Evolutionary conservation across 441 rosid species (phyloP), one percentile per base, ranked within the genome.

Genomic region (Erodium moschatum): DNA sequence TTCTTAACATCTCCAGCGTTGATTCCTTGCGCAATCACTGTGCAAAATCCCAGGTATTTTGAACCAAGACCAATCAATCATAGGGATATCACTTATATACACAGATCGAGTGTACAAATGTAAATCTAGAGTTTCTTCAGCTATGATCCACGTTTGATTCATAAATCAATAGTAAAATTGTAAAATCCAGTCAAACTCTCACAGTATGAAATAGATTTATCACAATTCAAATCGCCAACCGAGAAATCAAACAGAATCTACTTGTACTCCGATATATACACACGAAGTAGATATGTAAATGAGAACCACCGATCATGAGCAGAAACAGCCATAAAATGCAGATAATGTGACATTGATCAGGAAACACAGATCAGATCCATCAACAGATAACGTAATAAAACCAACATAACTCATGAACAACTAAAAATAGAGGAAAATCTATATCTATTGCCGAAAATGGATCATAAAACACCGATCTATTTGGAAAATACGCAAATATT

Each of bases 1-100:
- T 94, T 94, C 66, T 91, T 94, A 64, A 91, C 89, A 69, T 87
- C 97, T 79, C 97, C 97, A 66, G 97, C 90, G 72, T 91, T 89
- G 73, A 89, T 87, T 70, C 98, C 97, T 74, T 86, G 89, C 27
- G 89, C 76, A 67, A 81, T 85, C 80, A 91, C 97, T 94, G 73
- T 70, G 73, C 20, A 11, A 40, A 50, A 40, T 40, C 29, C 19
- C 42, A 12, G n/a, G n/a, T 2, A 71, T 6, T 6, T 67, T 50
- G 27, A 16, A 35, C 27, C 46, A 35, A 38, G 38, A 16, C 71
- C 42, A 38, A 38, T 38, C 42, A 5, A 38, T 4, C 15, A 63
- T 64, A 24, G 44, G 29, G 20, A 63, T 61, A 42, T 15, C 16
- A 20, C 11, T 58, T 10, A 58, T 58, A 58, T 9, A 58, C 64